Base-by-base conservation (phyloP, 192 early-diverging fungal genomes). In the Helicostylum pulchrum region DNA sequence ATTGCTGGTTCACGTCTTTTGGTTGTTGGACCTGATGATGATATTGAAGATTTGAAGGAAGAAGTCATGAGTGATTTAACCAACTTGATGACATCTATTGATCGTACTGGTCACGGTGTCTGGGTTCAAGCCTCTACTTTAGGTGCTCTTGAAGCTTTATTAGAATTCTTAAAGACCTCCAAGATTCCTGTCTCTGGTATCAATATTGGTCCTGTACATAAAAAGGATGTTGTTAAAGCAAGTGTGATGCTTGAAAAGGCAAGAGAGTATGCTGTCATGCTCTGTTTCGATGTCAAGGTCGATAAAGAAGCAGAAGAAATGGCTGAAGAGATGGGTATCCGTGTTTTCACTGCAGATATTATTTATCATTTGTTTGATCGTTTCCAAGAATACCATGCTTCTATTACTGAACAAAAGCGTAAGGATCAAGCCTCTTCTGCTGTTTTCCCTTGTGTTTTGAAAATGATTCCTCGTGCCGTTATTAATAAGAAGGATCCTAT, bases 291-390 rank as follows among this genome's bases (percentile, higher is more conserved):
- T 77, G 92, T 94, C 75, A 94, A 91, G 80, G 78, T 94, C 21
- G 92, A 92, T 43, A 86, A 82, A 66, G 97, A 99, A 9, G 96
- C 95, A 0, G 82, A 88, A 74, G 87, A 94, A 32, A 71, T 95
- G 81, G 97, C 97, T 0, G 88, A 97, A 15, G 90, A 96, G 53
- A 49, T 92, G 45, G 95, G 95, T 43, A 83, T 99, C 61, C 92
- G 87, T 75, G 80, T 99, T 26, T 99, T 97, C 80, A 87, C 84
- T 62, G 97, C 97, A 31, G 94, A 99, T 69, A 96, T 98, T 71
- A 99, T 99, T 71, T 99, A 99, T 79, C 95, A 97, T 69, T 82
- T 99, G 88, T 98, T 97, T 72, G 97, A 99, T 73, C 74, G 85
- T 56, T 99, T 91, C 67, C 92, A 86, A 3, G 88, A 84, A 30